Evolutionary conservation across 768 basidiomycete genomes (phyloP).

Genomic region (Russula earlei): DNA sequence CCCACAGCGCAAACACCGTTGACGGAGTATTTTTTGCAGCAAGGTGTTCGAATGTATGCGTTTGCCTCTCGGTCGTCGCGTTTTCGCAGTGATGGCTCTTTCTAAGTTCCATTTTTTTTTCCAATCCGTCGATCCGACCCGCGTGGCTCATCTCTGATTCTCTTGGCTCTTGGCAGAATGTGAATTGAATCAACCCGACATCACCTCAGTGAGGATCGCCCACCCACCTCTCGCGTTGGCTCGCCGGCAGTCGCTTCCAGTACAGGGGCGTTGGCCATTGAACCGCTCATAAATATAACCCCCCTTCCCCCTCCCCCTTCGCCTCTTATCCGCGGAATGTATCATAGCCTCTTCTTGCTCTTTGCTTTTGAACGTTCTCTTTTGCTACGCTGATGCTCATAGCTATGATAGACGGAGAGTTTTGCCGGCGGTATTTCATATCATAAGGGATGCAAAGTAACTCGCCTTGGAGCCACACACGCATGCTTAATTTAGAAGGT

Average conservation of each 20-base stretch:
- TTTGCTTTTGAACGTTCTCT: neutral
- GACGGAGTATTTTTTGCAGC: constrained; percentile 48
- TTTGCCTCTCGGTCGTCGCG: constrained; percentile 31
- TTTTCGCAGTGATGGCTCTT: constrained; percentile 14
- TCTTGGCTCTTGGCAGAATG: constrained; percentile 9
- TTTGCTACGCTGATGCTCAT: constrained; percentile 10
- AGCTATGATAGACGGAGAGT: constrained; percentile 14
- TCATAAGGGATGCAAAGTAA: constrained; percentile 12
- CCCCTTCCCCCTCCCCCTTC: neutral
- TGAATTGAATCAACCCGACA: neutral
- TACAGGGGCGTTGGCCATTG: neutral
- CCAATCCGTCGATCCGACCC: neutral
- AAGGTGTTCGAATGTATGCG: constrained; percentile 49
- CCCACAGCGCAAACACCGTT: constrained; percentile 39
- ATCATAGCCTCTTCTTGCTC: constrained; percentile 1
- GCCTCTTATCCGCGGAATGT: constrained; percentile 6
- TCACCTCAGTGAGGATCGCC: neutral
- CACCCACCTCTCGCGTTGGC: neutral
- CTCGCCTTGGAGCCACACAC: constrained; percentile 5
- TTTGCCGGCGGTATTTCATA: constrained; percentile 5
- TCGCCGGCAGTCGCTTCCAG: neutral
- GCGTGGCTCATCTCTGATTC: constrained; percentile 10
- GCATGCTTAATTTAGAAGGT: constrained; percentile 18
- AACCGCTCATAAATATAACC: neutral
- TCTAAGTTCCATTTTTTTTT: constrained; percentile 17